Conservation (phyloP, 169 alveolate genomes). For the Besnoitia besnoiti region DNA sequence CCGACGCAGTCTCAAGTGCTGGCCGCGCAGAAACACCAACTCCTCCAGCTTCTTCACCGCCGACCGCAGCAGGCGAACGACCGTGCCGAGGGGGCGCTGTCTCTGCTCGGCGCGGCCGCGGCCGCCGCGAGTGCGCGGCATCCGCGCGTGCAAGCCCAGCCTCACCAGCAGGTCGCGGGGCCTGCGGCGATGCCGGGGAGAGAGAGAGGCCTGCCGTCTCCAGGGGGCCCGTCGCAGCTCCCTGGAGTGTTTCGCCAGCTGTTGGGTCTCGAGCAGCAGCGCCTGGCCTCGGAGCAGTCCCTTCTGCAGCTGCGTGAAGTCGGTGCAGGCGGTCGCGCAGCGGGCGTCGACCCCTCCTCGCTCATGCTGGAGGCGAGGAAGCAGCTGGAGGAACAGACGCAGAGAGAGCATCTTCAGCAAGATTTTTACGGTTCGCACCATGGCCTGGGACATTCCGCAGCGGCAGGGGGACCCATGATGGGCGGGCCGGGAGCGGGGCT, state of each 20-base stretch:
- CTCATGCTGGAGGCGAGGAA: not conserved
- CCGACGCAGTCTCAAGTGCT: not conserved
- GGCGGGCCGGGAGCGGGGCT: not conserved
- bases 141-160: not conserved
- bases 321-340: not conserved
- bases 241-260: not conserved
- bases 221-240: not conserved
- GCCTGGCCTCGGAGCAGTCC: not conserved
- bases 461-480: not conserved
- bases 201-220: not conserved
- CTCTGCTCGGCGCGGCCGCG: not conserved
- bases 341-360: not conserved
- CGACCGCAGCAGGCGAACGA: not conserved
- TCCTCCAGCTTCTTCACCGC: not conserved
- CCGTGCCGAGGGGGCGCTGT: not conserved
- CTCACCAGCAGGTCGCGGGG: no score
- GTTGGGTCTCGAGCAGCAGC: not conserved
- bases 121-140: not conserved
- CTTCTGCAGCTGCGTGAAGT: not conserved
- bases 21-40: not conserved
- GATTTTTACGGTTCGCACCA: not conserved
- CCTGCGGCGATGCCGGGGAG: not conserved
- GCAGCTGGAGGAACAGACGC: not conserved
- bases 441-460: not conserved
- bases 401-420: not conserved